phyloP scores from a whole-genome alignment of 192 early-diverging fungal species.

The Hyaloraphidium curvatum region DNA sequence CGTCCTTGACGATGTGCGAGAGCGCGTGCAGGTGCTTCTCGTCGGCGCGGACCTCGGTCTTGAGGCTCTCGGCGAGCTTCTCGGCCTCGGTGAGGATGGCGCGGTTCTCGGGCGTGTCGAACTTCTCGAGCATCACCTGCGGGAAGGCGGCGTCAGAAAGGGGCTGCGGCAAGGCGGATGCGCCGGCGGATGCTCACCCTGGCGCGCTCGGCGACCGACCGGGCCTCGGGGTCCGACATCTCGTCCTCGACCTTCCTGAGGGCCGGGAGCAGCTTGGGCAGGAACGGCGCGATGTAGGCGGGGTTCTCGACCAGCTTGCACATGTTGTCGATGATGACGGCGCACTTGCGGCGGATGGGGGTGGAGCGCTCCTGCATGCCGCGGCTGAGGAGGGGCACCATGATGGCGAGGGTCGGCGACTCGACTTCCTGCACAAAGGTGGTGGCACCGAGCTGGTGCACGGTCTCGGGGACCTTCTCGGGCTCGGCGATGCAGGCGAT shows the following conservation, averaged over 20 bases:
- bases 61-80: slow-evolving; percentile 13
- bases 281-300: slow-evolving; percentile 55
- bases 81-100: slow-evolving; percentile 20
- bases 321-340: slow-evolving; percentile 80
- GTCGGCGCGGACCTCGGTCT: slow-evolving; percentile 19
- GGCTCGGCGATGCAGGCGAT: slow-evolving; percentile 55
- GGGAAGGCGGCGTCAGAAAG: too few relatives aligned
- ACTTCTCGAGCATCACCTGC: too few relatives aligned
- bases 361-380: slow-evolving; percentile 44
- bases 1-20: slow-evolving; percentile 27
- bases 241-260: slow-evolving; percentile 56
- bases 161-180: not conserved
- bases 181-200: slow-evolving; percentile 10
- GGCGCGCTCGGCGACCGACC: slow-evolving; percentile 44
- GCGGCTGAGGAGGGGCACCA: slow-evolving; percentile 32
- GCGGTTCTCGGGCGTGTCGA: slow-evolving; percentile 10
- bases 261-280: slow-evolving; percentile 55
- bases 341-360: slow-evolving; percentile 49
- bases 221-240: slow-evolving; percentile 56
- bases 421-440: slow-evolving; percentile 63
- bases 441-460: slow-evolving; percentile 56
- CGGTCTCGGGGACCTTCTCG: slow-evolving; percentile 55
- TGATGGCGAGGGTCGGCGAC: slow-evolving; percentile 56
- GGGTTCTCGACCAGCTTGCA: slow-evolving; percentile 73
- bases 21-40: slow-evolving; percentile 22